Evolutionary conservation across 2,329 filamentous ascomycete genomes (phyloP).

Genomic region (Leptographium lundbergii): DNA sequence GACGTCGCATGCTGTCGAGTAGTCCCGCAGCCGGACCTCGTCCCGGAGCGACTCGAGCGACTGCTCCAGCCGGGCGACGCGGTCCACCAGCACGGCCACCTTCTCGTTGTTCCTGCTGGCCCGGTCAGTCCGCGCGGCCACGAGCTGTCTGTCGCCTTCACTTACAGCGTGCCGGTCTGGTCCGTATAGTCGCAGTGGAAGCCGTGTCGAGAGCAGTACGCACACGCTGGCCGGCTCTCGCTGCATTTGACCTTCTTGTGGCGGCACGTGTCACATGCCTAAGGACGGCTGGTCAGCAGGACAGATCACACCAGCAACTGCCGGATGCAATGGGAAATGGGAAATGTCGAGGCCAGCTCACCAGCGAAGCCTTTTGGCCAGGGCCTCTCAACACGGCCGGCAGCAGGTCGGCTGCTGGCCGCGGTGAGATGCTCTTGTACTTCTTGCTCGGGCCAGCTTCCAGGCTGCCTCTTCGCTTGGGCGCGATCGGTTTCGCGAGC

Average conservation of each 20-base stretch:
- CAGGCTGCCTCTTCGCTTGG: background rate
- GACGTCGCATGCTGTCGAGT: background rate
- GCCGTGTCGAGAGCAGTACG: background rate
- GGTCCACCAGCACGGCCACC: background rate
- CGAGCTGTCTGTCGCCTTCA: too few species aligned
- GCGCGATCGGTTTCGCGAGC: background rate
- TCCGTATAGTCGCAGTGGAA: background rate
- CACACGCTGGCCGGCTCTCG: background rate
- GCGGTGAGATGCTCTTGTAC: background rate
- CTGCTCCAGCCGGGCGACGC: background rate
- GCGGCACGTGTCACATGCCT: conserved; percentile 1
- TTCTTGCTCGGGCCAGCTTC: background rate
- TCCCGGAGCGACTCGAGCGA: background rate
- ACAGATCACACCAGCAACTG: background rate
- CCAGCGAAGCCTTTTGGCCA: background rate
- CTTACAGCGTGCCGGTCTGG: background rate
- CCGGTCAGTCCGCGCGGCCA: background rate
- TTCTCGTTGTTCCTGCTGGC: background rate
- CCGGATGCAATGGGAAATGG: background rate
- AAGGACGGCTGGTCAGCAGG: background rate
- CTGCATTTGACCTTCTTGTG: conserved; percentile 3
- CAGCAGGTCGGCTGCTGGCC: background rate
- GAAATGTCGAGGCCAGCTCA: background rate
- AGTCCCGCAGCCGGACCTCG: background rate
- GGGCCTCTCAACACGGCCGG: background rate